A percentile compares a stretch with the other conserved stretches of the same genome.
phyloP scores from a whole-genome alignment of 2,329 filamentous ascomycete species.

The Microdochium nivale region DNA sequence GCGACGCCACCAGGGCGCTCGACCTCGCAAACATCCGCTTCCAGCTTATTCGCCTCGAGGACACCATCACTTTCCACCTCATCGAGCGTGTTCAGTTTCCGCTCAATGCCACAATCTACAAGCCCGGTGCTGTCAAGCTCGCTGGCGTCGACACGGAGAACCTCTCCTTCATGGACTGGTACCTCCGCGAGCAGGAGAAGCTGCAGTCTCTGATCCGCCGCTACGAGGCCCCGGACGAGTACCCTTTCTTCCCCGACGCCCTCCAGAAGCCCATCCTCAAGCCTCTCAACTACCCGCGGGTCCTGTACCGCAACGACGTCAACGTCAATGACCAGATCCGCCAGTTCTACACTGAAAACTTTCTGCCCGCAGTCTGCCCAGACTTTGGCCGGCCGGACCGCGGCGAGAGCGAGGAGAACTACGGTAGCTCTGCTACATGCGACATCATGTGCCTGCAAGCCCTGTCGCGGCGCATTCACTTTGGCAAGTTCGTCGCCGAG shows the following conservation, averaged over 20 bases:
- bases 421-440: conserved; percentile 83
- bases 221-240: conserved; percentile 93
- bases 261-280: conserved; percentile 77
- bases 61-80: conserved; percentile 94
- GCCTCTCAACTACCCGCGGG: conserved; percentile 77
- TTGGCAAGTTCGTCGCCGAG: conserved; percentile 97
- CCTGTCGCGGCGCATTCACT: conserved; percentile 84
- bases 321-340: conserved; percentile 88
- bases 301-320: conserved; percentile 82
- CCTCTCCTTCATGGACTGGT: conserved; percentile 88
- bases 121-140: conserved; percentile 68
- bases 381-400: conserved; percentile 69
- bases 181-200: conserved; percentile 80
- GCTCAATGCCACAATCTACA: conserved; percentile 81
- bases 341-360: conserved; percentile 69
- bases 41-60: conserved; percentile 89
- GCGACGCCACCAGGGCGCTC: conserved; percentile 74
- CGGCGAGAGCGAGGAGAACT: conserved; percentile 85
- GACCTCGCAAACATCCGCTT: conserved; percentile 89
- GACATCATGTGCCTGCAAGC: conserved; percentile 89
- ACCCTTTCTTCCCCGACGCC: conserved; percentile 86
- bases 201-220: conserved; percentile 89
- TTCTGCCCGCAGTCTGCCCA: conserved; percentile 78
- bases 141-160: conserved; percentile 45
- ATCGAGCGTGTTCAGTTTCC: conserved; percentile 98